Evolutionary conservation across 176 grass and related monocot species (phyloP), one percentile per base, ranked within the genome.

Genomic region (Bolboschoenus planiculmis): DNA sequence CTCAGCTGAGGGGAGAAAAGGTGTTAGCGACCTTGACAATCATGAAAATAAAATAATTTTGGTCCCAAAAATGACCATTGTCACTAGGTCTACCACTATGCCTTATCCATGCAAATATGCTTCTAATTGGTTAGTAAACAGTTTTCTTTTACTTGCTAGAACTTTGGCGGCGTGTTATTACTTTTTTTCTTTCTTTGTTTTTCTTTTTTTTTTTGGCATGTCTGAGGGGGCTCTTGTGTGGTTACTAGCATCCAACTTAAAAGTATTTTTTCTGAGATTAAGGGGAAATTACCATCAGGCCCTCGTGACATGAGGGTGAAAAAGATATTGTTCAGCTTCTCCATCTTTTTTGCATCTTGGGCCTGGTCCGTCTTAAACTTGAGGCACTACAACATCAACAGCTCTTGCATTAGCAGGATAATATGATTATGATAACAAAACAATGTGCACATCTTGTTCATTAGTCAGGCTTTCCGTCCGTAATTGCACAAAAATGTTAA

Each of bases 261-360:
- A 68, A 47, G 31, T 16, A 40, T 21, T 0, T 27, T 74, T 74
- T 3, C 40, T 4, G 2, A 11, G 23, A 72, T 23, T 57, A 42
- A 47, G 3, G 64, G 1, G 10, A 56, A 57, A 6, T 68, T 91
- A 99, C 93, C 89, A 56, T 99, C 97, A 85, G 93, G 97, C n/a
- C 97, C 97, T 66, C 81, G 83, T 58, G 93, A 86, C 97, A 99
- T 95, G 57, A 96, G 86, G 80, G 93, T 88, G 56, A 99, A 99
- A 83, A 96, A 99, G 18, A 96, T 91, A 79, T 90, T 96, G 51
- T 95, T 99, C 30, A 96, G 89, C 75, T 98, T 98, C 70, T 98
- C 95, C 92, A 98, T 98, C 87, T 98, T 98, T 88, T 94, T 98
- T 62, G 91, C 90, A 53, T 99, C 97, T 83, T 96, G 97, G 68